Percentiles rank a stretch among this genome's conserved stretches.
Conservation (phyloP, 2,329 filamentous ascomycete species). For the Aspergillus tanneri region DNA sequence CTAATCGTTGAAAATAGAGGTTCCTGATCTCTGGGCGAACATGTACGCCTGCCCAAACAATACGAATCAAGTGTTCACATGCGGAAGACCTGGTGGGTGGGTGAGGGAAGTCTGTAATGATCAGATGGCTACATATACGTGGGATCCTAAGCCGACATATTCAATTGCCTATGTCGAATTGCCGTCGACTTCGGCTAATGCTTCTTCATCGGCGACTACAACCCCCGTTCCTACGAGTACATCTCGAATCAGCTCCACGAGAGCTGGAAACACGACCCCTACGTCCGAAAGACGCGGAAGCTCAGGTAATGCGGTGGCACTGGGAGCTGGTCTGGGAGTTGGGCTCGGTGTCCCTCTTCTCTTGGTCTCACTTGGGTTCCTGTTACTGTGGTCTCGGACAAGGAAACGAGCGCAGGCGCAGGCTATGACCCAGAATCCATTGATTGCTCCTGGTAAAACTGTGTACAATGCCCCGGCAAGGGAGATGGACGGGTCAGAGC, state of each 20-base stretch:
- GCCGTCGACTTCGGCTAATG: neutral
- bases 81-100: slow-evolving; percentile 7
- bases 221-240: neutral
- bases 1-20: slow-evolving; percentile 1
- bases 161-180: neutral
- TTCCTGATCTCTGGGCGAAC: slow-evolving; percentile 9
- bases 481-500: too few relatives aligned
- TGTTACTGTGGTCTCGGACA: neutral
- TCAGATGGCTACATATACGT: neutral
- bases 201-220: neutral
- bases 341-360: neutral
- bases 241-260: neutral
- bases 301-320: neutral
- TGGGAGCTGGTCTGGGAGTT: neutral
- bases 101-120: slow-evolving; percentile 1
- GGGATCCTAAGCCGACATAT: neutral
- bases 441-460: too few relatives aligned
- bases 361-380: neutral
- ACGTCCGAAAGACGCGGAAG: neutral
- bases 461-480: too few relatives aligned
- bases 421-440: too few relatives aligned
- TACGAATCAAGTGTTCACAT: slow-evolving; percentile 10
- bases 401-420: too few relatives aligned
- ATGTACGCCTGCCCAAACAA: slow-evolving; percentile 11
- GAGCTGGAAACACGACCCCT: neutral